Conservation (phyloP, 2,329 filamentous ascomycete species). For the Ophiocordyceps australis region DNA sequence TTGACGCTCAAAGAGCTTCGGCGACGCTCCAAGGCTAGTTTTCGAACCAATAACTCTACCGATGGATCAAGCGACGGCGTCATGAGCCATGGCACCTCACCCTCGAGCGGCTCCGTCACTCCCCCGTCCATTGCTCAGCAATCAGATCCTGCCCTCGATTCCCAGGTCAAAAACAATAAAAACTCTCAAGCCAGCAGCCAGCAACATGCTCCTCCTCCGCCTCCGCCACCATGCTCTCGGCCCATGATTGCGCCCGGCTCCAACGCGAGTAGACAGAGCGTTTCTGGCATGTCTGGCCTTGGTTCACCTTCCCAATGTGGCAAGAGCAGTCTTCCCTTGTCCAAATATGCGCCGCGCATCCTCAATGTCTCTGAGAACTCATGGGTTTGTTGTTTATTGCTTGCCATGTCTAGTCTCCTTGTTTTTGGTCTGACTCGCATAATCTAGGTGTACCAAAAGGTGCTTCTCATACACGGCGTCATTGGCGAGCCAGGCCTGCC, state of each 20-base stretch:
- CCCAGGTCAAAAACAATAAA: constrained; percentile 36
- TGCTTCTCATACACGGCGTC: constrained; percentile 64
- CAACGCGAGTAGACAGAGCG: constrained; percentile 40
- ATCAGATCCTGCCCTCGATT: constrained; percentile 44
- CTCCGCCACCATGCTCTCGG: constrained; percentile 7
- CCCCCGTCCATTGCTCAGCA: constrained; percentile 55
- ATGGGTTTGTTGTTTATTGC: constrained; percentile 47
- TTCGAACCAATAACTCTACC: constrained; percentile 44
- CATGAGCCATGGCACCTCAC: constrained; percentile 37
- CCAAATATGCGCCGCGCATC: constrained; percentile 65
- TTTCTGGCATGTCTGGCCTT: constrained; percentile 43
- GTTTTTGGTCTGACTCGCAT: too few relatives aligned
- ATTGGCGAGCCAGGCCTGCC: constrained; percentile 55
- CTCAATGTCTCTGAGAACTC: constrained; percentile 64
- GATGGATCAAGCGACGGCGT: constrained; percentile 43
- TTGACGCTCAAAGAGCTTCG: constrained; percentile 54
- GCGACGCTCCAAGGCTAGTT: constrained; percentile 58
- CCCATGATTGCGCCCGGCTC: constrained; percentile 17
- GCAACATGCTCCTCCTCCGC: too few relatives aligned
- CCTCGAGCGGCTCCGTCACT: constrained; percentile 52
- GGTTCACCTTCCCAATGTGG: constrained; percentile 35
- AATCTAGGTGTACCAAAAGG: constrained; percentile 93
- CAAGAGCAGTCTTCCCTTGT: constrained; percentile 42
- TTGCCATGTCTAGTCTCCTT: too few relatives aligned
- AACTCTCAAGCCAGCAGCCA: too few relatives aligned